phyloP scores from a whole-genome alignment of 169 alveolate species.

The Fabrea salina region DNA sequence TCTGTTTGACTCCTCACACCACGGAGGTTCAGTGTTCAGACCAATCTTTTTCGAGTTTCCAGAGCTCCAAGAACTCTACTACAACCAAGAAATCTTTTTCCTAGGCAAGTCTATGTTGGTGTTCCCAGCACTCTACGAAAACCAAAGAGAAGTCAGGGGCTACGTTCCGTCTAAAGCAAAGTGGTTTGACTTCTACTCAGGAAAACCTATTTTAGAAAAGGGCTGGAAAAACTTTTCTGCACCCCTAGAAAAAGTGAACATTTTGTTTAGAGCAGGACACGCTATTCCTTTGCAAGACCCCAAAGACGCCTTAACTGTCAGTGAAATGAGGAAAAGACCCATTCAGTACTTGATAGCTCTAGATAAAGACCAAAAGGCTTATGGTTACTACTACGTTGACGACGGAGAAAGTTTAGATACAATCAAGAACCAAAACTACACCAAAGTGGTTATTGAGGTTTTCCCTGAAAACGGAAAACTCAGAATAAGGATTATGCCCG shows the following conservation, averaged over 20 bases:
- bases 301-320: not conserved
- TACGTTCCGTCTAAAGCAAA: not conserved
- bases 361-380: conserved; percentile 8
- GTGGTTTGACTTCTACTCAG: conserved; percentile 13
- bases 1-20: conserved; percentile 30
- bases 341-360: not conserved
- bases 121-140: not conserved
- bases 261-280: not conserved
- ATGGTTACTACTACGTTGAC: not conserved
- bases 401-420: not conserved
- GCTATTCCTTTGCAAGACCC: not conserved
- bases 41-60: conserved; percentile 75
- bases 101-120: not conserved
- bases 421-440: not conserved
- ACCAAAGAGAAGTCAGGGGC: not conserved
- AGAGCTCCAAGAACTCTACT: conserved; percentile 42
- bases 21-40: conserved; percentile 55
- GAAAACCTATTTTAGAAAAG: not conserved
- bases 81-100: conserved; percentile 30
- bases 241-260: not conserved
- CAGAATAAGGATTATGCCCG: not conserved
- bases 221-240: not conserved
- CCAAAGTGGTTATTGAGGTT: not conserved
- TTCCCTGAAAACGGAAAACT: not conserved
- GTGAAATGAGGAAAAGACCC: not conserved